These are phyloP conservation scores for Penicillium freii DNA, from an alignment of 2,329 filamentous ascomycete species.

Conservation along the genomic window DNA sequence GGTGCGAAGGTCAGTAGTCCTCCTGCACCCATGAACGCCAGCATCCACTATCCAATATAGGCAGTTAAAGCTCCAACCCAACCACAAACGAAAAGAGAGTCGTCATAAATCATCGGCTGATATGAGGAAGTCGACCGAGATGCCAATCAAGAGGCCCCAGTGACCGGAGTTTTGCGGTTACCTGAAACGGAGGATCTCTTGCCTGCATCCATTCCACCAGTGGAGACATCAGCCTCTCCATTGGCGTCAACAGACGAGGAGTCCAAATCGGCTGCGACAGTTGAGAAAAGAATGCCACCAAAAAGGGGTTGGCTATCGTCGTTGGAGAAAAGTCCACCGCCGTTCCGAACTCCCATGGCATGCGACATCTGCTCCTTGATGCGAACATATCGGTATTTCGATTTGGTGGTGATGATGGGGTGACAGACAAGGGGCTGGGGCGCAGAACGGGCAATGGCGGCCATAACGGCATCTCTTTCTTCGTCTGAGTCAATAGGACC, in stretches of 20 bases:
- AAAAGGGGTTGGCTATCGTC: constrained; percentile 31
- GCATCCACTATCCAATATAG: constrained; percentile 8
- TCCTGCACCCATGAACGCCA: constrained; percentile 16
- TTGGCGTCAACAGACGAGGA: constrained; percentile 22
- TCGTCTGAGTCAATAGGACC: constrained; percentile 90
- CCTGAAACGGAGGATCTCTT: constrained; percentile 24
- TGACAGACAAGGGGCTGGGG: constrained; percentile 75
- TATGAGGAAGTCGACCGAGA: not conserved
- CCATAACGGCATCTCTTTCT: constrained; percentile 87
- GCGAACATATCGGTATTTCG: constrained; percentile 61
- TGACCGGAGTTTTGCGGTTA: constrained; percentile 19
- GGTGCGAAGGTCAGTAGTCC: not conserved
- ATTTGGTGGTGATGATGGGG: constrained; percentile 48
- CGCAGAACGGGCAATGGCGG: constrained; percentile 68
- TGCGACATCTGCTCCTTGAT: constrained; percentile 64
- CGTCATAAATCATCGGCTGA: constrained; percentile 26
- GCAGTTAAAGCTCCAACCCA: not conserved
- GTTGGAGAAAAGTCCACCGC: constrained; percentile 47
- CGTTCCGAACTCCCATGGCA: constrained; percentile 53
- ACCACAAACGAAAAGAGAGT: constrained; percentile 12
- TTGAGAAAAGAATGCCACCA: constrained; percentile 36
- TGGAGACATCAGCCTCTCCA: constrained; percentile 23
- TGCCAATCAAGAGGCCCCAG: constrained; percentile 3
- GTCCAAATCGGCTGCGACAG: constrained; percentile 26
- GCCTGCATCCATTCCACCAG: constrained; percentile 18